phyloP scores from a whole-genome alignment of 306 rosid species.

The Potentilla sterilis region DNA sequence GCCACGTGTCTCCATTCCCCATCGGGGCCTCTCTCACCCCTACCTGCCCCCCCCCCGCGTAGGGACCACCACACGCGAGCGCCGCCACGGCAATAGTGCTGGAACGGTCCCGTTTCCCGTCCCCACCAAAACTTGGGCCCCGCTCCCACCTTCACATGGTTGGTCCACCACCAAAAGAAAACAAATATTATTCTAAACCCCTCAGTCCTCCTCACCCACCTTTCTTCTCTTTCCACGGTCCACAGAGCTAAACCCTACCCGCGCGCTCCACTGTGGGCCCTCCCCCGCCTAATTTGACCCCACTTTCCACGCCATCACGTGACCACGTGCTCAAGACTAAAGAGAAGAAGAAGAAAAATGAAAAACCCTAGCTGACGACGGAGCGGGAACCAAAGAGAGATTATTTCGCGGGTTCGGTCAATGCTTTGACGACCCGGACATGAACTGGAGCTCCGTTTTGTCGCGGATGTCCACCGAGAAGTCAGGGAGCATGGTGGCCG shows the following conservation, averaged over 20 bases:
- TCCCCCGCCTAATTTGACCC: conserved; percentile 27
- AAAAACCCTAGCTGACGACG: conserved; percentile 2
- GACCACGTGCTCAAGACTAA: conserved; percentile 45
- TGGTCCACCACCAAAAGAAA: not conserved
- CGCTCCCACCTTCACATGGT: conserved; percentile 32
- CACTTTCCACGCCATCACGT: conserved; percentile 51
- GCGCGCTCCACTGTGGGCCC: conserved; percentile 32
- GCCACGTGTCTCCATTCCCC: conserved; percentile 13
- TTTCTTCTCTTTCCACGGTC: conserved; percentile 20
- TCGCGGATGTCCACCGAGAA: conserved; percentile 71
- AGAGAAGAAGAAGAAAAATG: not conserved
- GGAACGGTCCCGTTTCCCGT: not conserved
- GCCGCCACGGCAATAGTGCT: conserved; percentile 25
- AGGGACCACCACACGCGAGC: conserved; percentile 24
- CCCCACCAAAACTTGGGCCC: conserved; percentile 29
- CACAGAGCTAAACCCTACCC: conserved; percentile 21
- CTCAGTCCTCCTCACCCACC: not conserved
- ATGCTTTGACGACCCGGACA: conserved; percentile 49
- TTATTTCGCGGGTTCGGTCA: conserved; percentile 29
- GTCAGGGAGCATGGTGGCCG: conserved; percentile 40
- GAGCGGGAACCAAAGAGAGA: not conserved
- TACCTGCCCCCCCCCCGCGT: no score
- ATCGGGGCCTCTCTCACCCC: not conserved
- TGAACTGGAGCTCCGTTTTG: conserved; percentile 67
- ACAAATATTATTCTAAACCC: not conserved